Evolutionary conservation across 108 stramenopile species (phyloP), one percentile per base, ranked within the genome.

Genomic region (Cyclotella cryptica): DNA sequence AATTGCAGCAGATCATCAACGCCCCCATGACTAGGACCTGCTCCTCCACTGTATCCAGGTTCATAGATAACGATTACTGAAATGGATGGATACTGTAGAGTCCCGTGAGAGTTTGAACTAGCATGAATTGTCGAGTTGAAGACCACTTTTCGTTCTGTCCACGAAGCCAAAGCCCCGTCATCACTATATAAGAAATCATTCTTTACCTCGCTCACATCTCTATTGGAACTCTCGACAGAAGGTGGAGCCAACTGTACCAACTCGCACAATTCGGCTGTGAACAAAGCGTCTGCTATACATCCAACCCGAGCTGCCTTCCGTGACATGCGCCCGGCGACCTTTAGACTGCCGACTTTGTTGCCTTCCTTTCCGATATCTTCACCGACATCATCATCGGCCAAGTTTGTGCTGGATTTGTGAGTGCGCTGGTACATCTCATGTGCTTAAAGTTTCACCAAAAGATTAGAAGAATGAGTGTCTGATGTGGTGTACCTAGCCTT

Each of bases 401-500:
- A 66, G 1, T 74, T 63, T 21, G 79, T 78, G 17, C 68, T 60
- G 14, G 79, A 75, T 57, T 77, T 75, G 64, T 90, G 90, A 0
- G 90, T 92, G 14, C 92, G 77, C 71, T 93, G 94, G 68, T 95
- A 95, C 19, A 90, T 78, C 77, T 93, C 94, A 64, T 95, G 91
- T 21, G 92, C 89, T 65, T 41, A 3, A 58, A 28, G 26, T 58
- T 28, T 24, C 13, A 26, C 24, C 19, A 13, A 39, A 17, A 3
- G 35, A 19, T 11, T 18, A 62, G 24, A 35, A 30, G 3, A 3
- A 62, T 15, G 39, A 14, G 39, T n/a, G n/a, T n/a, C n/a, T n/a
- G n/a, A n/a, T n/a, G n/a, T n/a, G n/a, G n/a, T n/a, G n/a, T n/a
- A n/a, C n/a, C n/a, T n/a, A n/a, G n/a, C n/a, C 29, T 12, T 1